Evolutionary conservation across 192 early-diverging fungal species (phyloP).

Genomic region (Powellomyces hirtus): DNA sequence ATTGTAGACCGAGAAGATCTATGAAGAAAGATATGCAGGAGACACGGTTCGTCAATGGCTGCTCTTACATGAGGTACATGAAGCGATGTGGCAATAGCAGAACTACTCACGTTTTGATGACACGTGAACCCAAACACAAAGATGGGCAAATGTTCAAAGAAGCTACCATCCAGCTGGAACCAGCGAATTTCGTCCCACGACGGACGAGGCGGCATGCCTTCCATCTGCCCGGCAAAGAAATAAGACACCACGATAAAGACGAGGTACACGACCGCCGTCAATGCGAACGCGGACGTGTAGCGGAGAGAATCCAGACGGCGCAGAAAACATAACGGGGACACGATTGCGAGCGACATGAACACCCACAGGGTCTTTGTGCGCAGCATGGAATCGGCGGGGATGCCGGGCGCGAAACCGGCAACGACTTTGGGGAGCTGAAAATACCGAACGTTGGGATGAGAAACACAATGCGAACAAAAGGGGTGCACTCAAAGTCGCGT

Average conservation of each 20-base stretch:
- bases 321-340: constrained; percentile 80
- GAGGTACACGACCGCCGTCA: constrained; percentile 82
- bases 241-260: constrained; percentile 80
- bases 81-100: no score
- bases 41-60: no score
- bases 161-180: constrained; percentile 57
- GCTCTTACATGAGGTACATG: no score
- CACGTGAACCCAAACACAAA: constrained; percentile 99
- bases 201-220: constrained; percentile 35
- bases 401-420: constrained; percentile 31
- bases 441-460: neutral
- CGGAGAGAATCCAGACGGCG: constrained; percentile 82
- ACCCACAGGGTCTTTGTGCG: constrained; percentile 74
- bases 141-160: constrained; percentile 79
- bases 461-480: neutral
- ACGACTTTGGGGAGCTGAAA: constrained; percentile 46
- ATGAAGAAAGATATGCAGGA: neutral
- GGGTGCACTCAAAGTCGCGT: no score
- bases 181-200: constrained; percentile 38
- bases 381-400: constrained; percentile 23
- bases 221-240: neutral
- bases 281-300: constrained; percentile 85
- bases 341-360: constrained; percentile 65
- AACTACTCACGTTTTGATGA: constrained; percentile 1
- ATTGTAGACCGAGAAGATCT: constrained; percentile 95